phyloP scores from a whole-genome alignment of 768 basidiomycete genomes.

The Termitomyces sp. region DNA sequence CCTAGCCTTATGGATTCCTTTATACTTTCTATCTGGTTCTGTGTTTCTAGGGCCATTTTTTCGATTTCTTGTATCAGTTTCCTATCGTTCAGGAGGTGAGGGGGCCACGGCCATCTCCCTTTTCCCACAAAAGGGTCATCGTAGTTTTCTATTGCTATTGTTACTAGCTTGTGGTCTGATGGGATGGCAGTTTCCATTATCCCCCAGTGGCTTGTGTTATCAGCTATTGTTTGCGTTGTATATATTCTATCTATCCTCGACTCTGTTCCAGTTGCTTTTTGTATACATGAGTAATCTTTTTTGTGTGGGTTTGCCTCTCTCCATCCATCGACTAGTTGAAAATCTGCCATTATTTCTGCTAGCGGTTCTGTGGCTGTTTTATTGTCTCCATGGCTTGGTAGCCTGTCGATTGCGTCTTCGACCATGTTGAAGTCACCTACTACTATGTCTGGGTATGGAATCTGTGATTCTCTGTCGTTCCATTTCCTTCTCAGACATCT shows the following conservation, averaged over 20 bases:
- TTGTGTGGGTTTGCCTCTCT: background rate
- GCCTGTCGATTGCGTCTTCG: background rate
- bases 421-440: background rate
- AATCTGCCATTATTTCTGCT: background rate
- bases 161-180: background rate
- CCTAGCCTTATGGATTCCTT: no score
- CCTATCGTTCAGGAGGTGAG: no score
- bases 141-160: background rate
- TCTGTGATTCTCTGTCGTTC: no score
- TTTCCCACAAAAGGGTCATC: no score
- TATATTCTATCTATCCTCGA: background rate
- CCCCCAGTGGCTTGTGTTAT: background rate
- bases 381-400: background rate
- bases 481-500: no score
- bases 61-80: no score
- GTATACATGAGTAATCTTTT: background rate
- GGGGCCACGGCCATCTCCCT: no score
- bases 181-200: background rate
- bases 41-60: no score
- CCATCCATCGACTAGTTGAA: background rate
- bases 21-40: no score
- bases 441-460: no score
- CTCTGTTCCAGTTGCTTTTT: background rate
- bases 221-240: background rate
- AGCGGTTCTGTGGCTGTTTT: accelerated